phyloP scores from a whole-genome alignment of 2,329 filamentous ascomycete genomes.

The Ascosphaera acerosa region DNA sequence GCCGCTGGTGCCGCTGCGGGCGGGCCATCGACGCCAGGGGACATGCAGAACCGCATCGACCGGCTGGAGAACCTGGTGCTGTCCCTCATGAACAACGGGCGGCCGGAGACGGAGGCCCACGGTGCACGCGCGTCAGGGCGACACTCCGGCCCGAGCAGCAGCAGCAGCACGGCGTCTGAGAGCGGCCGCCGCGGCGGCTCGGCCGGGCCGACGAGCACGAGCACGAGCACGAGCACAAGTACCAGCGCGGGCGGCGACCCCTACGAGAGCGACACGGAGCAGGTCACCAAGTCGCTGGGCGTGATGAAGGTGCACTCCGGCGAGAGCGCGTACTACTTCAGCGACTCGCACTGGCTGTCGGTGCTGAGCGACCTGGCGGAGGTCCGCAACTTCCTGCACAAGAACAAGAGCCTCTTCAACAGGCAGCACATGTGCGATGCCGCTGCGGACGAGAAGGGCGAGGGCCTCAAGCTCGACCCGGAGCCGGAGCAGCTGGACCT shows the following conservation, averaged over 20 bases:
- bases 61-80: slow-evolving; percentile 76
- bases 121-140: slow-evolving; percentile 1
- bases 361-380: slow-evolving; percentile 35
- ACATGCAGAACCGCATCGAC: slow-evolving; percentile 98
- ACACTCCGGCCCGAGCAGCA: slow-evolving; percentile 20
- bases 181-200: slow-evolving; percentile 11
- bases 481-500: slow-evolving; percentile 43
- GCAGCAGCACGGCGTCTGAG: not conserved
- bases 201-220: slow-evolving; percentile 14
- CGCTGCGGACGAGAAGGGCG: slow-evolving; percentile 32
- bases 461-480: slow-evolving; percentile 33
- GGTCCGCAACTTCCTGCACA: slow-evolving; percentile 4
- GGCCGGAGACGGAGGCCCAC: slow-evolving; percentile 29
- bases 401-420: not conserved
- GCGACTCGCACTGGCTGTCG: slow-evolving; percentile 61
- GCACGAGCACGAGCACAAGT: slow-evolving; percentile 12
- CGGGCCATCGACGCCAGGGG: slow-evolving; percentile 44
- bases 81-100: slow-evolving; percentile 77
- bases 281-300: slow-evolving; percentile 49
- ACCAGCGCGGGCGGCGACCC: slow-evolving; percentile 25
- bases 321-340: slow-evolving; percentile 53
- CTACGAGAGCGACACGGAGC: slow-evolving; percentile 42
- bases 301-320: slow-evolving; percentile 55
- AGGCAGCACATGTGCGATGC: not conserved
- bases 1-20: slow-evolving; percentile 27